Conservation (phyloP, 345 rosid species). For the Atalantia buxifolia region DNA sequence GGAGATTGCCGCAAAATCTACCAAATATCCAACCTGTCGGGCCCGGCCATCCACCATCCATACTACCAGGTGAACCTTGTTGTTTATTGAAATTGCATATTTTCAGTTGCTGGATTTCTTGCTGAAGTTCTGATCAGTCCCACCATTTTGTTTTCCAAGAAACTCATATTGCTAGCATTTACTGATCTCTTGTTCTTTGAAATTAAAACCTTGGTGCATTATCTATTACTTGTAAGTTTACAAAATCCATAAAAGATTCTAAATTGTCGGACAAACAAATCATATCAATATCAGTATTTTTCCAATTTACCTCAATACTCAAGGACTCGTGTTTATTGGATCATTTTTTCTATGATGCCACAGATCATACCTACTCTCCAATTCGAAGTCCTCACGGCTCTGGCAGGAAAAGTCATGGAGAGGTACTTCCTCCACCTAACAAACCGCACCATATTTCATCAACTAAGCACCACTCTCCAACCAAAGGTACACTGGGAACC, state of each 20-base stretch:
- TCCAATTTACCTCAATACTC: background rate
- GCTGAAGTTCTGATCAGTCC: background rate
- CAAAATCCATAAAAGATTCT: background rate
- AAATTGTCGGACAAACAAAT: background rate
- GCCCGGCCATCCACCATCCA: conserved; percentile 15
- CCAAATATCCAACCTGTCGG: background rate
- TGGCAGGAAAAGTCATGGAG: conserved; percentile 27
- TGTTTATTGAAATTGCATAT: background rate
- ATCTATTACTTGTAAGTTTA: background rate
- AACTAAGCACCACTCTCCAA: conserved; percentile 19
- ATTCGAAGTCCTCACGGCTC: conserved; percentile 21
- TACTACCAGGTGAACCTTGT: conserved; percentile 22
- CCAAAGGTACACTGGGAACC: conserved; percentile 26
- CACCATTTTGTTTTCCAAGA: background rate
- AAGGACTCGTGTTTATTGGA: conserved; percentile 10
- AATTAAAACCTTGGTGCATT: background rate
- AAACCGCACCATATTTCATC: conserved; percentile 23
- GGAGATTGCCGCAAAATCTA: conserved; percentile 3
- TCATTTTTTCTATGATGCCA: conserved; percentile 12
- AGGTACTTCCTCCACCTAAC: conserved; percentile 18
- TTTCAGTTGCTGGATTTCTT: conserved; percentile 8
- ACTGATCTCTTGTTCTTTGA: background rate
- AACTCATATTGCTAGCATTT: background rate
- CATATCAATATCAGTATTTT: background rate
- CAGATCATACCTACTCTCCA: conserved; percentile 29